Base-by-base conservation (phyloP, 257 asterid species). In the Rubia yunnanensis region DNA sequence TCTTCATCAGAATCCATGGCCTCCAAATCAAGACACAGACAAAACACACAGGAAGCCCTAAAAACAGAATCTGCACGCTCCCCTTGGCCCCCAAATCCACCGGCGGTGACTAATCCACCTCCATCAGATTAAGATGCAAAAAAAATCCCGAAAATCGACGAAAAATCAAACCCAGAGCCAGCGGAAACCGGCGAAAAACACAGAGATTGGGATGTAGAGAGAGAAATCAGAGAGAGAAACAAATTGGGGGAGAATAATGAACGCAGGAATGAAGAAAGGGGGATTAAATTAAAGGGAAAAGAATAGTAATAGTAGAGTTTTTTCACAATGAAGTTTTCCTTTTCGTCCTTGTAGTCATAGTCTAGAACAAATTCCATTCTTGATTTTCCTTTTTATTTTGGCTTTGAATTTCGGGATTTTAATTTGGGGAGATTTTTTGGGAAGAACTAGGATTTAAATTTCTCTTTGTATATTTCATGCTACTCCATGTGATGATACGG, bases 1-100 rank as follows among this genome's bases (percentile, higher is more conserved):
- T 89, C 97, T 11, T 84, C 98, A 50, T 90, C 95, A 14, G 97
- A 88, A 74, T 90, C 99, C 98, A 90, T 86, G 55, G 63, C 73
- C 73, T 84, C 82, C 76, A 85, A 82, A 85, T 68, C 72, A 9
- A 34, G 22, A 18, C 3, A 10, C 7, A 48, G 14, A 13, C 44
- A 10, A 60, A 1, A 50, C 39, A 11, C 15, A 55, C 15, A 59
- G 65, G 75, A 78, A 85, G 77, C 86, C 87, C 88, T 72, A 74
- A 76, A 81, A 76, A 66, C 64, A 73, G 39, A 27, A 57, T 59
- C 44, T 1, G 3, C 7, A 28, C 34, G 18, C 50, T 30, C 27
- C 28, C n/a, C 49, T 39, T 36, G 30, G 62, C 55, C 35, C 39
- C 48, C 31, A 23, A 70, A 70, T 36, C 58, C 57, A 70, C 53